phyloP scores from a whole-genome alignment of 148 eudicot genomes.

The Silene latifolia region DNA sequence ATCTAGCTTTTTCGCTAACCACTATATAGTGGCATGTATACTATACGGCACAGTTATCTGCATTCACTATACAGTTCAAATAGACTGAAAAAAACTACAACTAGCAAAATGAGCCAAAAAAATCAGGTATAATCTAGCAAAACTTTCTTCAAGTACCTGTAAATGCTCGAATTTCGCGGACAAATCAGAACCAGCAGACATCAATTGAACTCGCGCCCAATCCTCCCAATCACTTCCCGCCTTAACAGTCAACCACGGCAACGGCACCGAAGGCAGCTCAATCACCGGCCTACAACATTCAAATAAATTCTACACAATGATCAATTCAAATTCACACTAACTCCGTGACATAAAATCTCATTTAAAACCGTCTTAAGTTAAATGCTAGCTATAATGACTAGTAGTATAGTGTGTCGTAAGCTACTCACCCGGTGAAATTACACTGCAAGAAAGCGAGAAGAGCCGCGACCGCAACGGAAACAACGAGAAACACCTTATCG shows the following conservation, averaged over 20 bases:
- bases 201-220: slow-evolving; percentile 73
- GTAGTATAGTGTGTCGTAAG: too few relatives aligned
- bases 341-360: background rate
- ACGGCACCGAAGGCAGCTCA: slow-evolving; percentile 58
- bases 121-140: background rate
- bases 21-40: background rate
- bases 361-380: background rate
- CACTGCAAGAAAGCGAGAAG: slow-evolving; percentile 73
- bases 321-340: background rate
- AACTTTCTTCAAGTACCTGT: slow-evolving; percentile 46
- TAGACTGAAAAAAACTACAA: too few relatives aligned
- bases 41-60: background rate
- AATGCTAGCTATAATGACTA: too few relatives aligned
- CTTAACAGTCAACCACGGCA: slow-evolving; percentile 33
- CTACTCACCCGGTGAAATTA: slow-evolving; percentile 66
- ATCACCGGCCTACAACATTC: slow-evolving; percentile 50
- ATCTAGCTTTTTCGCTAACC: background rate
- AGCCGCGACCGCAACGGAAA: slow-evolving; percentile 63
- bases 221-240: slow-evolving; percentile 62
- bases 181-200: slow-evolving; percentile 80
- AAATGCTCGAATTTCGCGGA: slow-evolving; percentile 67
- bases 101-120: too few relatives aligned
- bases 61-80: too few relatives aligned
- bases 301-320: background rate
- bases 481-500: slow-evolving; percentile 40